Evolutionary conservation across 345 rosid genomes (phyloP).

Genomic region (Camelina laxa): DNA sequence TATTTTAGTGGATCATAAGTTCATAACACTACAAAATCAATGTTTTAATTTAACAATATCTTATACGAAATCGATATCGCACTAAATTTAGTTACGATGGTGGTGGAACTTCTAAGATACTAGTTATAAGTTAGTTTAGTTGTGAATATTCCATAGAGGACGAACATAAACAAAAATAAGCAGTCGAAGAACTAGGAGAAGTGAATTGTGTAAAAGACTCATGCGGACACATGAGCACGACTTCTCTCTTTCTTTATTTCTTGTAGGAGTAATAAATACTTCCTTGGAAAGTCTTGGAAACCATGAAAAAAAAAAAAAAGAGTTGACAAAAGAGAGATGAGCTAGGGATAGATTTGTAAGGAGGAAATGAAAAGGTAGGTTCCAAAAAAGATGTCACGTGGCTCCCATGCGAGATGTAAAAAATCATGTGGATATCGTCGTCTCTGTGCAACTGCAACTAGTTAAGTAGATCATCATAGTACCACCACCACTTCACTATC

Average conservation of each 20-base stretch:
- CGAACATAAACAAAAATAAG: too few species aligned
- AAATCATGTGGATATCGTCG: slow-evolving; percentile 37
- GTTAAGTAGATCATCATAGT: slow-evolving; percentile 39
- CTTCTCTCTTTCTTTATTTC: slow-evolving; percentile 4
- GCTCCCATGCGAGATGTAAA: slow-evolving; percentile 35
- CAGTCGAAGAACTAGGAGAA: not conserved
- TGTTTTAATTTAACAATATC: too few species aligned
- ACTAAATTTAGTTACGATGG: not conserved
- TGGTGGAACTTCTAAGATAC: not conserved
- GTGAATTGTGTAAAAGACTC: not conserved
- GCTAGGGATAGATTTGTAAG: not conserved
- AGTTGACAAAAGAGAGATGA: slow-evolving; percentile 35
- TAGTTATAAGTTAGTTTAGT: not conserved
- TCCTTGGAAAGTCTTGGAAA: not conserved
- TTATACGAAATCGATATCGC: not conserved
- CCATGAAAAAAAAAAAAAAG: not conserved
- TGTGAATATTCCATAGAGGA: too few species aligned
- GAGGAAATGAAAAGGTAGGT: slow-evolving; percentile 15
- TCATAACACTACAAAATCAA: not conserved
- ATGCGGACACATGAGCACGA: slow-evolving; percentile 10
- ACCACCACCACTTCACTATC: slow-evolving; percentile 34
- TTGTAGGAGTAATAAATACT: not conserved
- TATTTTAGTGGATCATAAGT: not conserved
- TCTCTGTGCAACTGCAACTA: slow-evolving; percentile 26
- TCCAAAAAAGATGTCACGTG: slow-evolving; percentile 41